Base-by-base conservation (phyloP, 2,329 filamentous ascomycete genomes). In the Plectosphaerella cucumerina region DNA sequence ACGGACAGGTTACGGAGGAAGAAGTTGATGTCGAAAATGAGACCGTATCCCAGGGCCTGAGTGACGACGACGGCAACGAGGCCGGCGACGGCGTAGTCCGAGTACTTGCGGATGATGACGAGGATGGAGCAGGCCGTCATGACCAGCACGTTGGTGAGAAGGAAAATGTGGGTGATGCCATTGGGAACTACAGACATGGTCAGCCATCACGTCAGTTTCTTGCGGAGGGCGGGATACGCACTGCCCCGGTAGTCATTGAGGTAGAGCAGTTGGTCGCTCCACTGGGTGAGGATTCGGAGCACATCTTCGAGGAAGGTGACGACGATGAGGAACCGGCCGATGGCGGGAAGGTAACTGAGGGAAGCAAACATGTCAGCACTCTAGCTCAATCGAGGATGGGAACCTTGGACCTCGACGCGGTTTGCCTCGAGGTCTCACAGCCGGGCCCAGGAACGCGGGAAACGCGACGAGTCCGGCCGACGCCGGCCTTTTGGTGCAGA, bases 1-100 rank as follows among this genome's bases (percentile, higher is more conserved):
- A 99, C 94, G 58, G 91, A 96, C 55, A 99, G 80, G 69, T 99
- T 99, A 74, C 94, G 92, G 58, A 99, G 87, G 85, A 99, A 99
- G 81, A 99, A 99, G 84, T 97, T 99, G 66, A 97, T 83, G 72
- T 99, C 94, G 70, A 99, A 97, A 71, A 99, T 96, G 56, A 99
- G 82, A 53, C 94, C 94, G 70, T 99, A 99, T 62, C 94, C 94
- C 50, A 99, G 82, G 18, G 93, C 94, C 74, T 99, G 94, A 33
- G 91, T 87, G 56, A 99, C 72, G 48, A 99, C 93, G 49, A 99
- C 94, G 49, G 77, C 87, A 69, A 97, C 88, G 57, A 99, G 87
- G 56, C 93, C 94, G 55, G 77, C 84, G 53, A 97, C 94, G 53
- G 93, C 94, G 71, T 91, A 93, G 72, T 96, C 93, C 59, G 90